Percentiles rank a stretch among this genome's conserved stretches.
Evolutionary conservation across 257 asterid genomes (phyloP).

Genomic region (Fraxinus excelsior): DNA sequence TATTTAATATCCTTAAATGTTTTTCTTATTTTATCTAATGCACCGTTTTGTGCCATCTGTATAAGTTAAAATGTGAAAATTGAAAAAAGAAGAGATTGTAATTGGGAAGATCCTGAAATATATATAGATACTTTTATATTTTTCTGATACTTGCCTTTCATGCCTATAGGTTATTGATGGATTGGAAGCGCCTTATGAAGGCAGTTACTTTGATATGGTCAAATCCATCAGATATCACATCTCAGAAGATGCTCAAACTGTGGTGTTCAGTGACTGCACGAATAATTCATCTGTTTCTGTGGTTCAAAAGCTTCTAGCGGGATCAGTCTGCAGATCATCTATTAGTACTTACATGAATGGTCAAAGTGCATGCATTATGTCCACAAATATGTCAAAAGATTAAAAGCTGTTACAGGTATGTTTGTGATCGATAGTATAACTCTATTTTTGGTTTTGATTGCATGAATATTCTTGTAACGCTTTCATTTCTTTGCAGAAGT

Average conservation of each 20-base stretch:
- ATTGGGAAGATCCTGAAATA: neutral
- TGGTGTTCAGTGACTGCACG: conserved; percentile 57
- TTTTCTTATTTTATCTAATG: neutral
- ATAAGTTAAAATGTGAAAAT: neutral
- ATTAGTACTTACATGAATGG: conserved; percentile 3
- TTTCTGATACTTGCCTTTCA: conserved; percentile 16
- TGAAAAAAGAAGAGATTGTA: neutral
- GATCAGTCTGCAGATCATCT: conserved; percentile 38
- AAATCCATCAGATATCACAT: conserved; percentile 44
- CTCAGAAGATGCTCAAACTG: conserved; percentile 50
- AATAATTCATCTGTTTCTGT: conserved; percentile 35
- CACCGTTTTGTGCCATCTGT: neutral
- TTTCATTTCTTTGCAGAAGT: neutral
- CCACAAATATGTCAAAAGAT: neutral
- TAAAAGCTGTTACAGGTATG: neutral
- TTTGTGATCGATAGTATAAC: neutral
- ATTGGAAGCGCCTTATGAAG: conserved; percentile 42
- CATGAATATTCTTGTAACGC: neutral
- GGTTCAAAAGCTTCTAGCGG: conserved; percentile 42
- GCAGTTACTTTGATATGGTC: conserved; percentile 44
- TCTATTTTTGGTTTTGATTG: neutral
- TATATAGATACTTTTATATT: neutral
- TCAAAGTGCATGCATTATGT: conserved; percentile 15
- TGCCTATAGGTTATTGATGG: conserved; percentile 69
- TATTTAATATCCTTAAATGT: neutral